phyloP scores from a whole-genome alignment of 768 basidiomycete species.

The Serendipita indica region DNA sequence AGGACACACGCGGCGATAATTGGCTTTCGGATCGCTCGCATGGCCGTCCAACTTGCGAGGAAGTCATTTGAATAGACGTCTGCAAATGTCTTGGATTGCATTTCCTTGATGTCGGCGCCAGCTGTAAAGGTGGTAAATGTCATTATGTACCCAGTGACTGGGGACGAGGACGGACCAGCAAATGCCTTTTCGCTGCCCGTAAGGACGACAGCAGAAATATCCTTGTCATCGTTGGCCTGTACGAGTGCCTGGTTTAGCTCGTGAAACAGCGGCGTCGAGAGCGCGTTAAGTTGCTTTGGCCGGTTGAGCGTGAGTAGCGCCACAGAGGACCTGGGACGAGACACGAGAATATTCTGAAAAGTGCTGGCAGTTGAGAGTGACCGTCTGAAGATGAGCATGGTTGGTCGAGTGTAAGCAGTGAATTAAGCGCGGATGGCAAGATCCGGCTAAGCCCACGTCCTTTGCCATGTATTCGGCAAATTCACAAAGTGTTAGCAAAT shows the following conservation, averaged over 20 bases:
- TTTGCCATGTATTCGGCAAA: no score
- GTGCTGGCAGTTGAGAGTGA: no score
- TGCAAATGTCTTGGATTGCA: slow-evolving; percentile 89
- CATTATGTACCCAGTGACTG: neutral
- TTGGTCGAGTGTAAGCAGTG: no score
- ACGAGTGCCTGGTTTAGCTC: slow-evolving; percentile 69
- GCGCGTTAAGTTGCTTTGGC: slow-evolving; percentile 80
- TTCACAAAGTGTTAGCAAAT: no score
- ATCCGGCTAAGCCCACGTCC: no score
- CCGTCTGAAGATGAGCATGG: no score
- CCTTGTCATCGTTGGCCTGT: slow-evolving; percentile 53
- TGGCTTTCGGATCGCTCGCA: slow-evolving; percentile 70
- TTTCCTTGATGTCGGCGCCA: slow-evolving; percentile 98
- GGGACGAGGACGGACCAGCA: slow-evolving; percentile 45
- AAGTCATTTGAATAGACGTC: slow-evolving; percentile 80
- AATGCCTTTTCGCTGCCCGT: slow-evolving; percentile 90
- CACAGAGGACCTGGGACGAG: slow-evolving; percentile 15
- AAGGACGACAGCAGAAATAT: slow-evolving; percentile 71
- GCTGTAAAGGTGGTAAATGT: slow-evolving; percentile 30
- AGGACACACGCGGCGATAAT: slow-evolving; percentile 59
- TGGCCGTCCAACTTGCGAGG: slow-evolving; percentile 59
- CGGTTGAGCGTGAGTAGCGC: slow-evolving; percentile 71
- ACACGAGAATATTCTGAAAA: slow-evolving; percentile 17
- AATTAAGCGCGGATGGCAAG: no score
- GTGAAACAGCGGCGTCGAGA: slow-evolving; percentile 61